Percentiles rank a stretch among this genome's conserved stretches.
phyloP scores from a whole-genome alignment of 2,329 filamentous ascomycete genomes.

The Leptographium lundbergii region DNA sequence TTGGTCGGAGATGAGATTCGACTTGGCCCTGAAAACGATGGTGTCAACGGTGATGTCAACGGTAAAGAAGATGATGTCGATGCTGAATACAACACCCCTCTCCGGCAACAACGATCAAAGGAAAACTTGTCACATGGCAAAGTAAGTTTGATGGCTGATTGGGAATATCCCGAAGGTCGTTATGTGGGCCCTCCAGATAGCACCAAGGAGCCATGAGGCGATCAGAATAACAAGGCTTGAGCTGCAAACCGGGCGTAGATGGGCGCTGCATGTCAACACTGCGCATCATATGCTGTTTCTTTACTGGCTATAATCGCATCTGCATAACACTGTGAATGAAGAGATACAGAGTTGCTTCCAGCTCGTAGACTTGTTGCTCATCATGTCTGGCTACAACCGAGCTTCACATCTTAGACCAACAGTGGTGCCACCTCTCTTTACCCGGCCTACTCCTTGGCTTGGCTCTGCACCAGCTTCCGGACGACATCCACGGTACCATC shows the following conservation, averaged over 20 bases:
- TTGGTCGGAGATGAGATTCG: background rate
- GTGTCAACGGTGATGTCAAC: too few relatives aligned
- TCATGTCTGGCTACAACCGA: background rate
- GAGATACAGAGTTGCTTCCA: background rate
- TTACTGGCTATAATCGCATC: background rate
- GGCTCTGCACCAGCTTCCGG: slow-evolving; percentile 47
- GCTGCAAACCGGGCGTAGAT: background rate
- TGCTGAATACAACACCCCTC: background rate
- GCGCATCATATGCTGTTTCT: background rate
- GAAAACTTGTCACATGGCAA: background rate
- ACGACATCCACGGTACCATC: slow-evolving; percentile 66
- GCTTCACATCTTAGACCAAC: background rate
- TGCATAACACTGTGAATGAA: background rate
- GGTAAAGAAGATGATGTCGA: background rate
- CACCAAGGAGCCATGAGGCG: background rate
- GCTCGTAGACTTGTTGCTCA: background rate
- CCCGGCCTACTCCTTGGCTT: background rate
- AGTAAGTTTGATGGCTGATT: slow-evolving; percentile 9
- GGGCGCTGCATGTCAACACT: background rate
- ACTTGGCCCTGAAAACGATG: background rate
- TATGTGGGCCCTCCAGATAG: background rate
- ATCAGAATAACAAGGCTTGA: background rate
- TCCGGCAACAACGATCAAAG: background rate
- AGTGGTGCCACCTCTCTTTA: background rate
- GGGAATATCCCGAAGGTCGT: slow-evolving; percentile 13